These are phyloP conservation scores for Ichthyophthirius multifiliis DNA, from an alignment of 169 alveolate species.

Conservation along the genomic window DNA sequence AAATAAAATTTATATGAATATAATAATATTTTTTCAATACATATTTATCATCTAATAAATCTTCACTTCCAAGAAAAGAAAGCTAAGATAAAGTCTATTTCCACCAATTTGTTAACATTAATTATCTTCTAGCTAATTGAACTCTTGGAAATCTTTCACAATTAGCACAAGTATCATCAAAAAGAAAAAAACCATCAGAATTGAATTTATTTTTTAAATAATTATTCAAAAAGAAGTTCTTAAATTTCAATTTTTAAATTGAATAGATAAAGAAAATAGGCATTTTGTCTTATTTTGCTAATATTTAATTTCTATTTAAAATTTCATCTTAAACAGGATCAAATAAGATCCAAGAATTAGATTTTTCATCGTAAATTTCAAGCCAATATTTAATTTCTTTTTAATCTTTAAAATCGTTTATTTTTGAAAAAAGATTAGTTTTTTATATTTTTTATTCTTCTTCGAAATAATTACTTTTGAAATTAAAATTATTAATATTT, in stretches of 20 bases:
- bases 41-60: neutral
- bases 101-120: neutral
- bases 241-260: neutral
- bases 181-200: neutral
- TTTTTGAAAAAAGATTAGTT: neutral
- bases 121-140: neutral
- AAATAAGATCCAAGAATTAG: neutral
- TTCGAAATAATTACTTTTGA: neutral
- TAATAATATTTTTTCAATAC: neutral
- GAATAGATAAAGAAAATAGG: neutral
- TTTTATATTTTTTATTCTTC: neutral
- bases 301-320: neutral
- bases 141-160: neutral
- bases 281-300: neutral
- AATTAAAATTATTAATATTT: neutral
- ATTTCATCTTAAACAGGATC: conserved; percentile 1
- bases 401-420: neutral
- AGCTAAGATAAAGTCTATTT: neutral
- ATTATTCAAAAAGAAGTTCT: neutral
- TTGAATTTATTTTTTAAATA: neutral
- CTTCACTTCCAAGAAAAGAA: neutral
- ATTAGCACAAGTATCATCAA: neutral
- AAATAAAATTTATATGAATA: neutral
- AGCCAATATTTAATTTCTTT: conserved; percentile 1
- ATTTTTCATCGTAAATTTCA: neutral